These are phyloP conservation scores for Tylopilus sp. DNA, from an alignment of 1,284 basidiomycete genomes.

Conservation along the genomic window DNA sequence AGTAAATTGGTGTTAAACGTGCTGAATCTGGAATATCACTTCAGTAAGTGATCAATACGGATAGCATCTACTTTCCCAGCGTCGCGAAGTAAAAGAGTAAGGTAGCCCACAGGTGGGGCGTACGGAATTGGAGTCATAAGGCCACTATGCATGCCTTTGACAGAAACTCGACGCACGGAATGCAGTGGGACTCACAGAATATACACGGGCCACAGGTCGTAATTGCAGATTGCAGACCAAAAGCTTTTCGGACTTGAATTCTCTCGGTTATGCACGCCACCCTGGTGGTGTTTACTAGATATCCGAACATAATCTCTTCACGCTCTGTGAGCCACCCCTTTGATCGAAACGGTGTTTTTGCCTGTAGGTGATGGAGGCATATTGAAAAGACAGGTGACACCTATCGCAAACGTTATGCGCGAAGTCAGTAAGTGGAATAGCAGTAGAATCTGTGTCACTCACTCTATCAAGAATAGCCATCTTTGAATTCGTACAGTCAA, in stretches of 20 bases:
- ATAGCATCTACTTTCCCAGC: slow-evolving; percentile 47
- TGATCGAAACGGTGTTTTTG: slow-evolving; percentile 71
- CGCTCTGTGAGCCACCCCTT: slow-evolving; percentile 76
- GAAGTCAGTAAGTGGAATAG: neutral
- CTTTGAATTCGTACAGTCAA: slow-evolving; percentile 2
- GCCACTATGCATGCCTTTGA: slow-evolving; percentile 41
- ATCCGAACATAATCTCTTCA: slow-evolving; percentile 51
- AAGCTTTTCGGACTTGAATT: slow-evolving; percentile 65
- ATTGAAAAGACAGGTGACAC: slow-evolving; percentile 69
- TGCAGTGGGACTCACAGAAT: slow-evolving; percentile 50
- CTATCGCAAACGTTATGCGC: slow-evolving; percentile 62
- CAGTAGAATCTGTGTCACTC: slow-evolving; percentile 17
- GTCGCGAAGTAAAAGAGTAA: slow-evolving; percentile 60
- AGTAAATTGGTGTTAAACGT: slow-evolving; percentile 72
- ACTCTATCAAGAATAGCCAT: slow-evolving; percentile 35
- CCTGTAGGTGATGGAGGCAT: slow-evolving; percentile 80
- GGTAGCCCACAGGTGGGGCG: slow-evolving; percentile 62
- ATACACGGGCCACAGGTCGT: slow-evolving; percentile 78
- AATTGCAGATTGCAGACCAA: slow-evolving; percentile 69
- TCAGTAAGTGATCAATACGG: neutral
- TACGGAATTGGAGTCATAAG: slow-evolving; percentile 61
- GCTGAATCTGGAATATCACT: slow-evolving; percentile 55
- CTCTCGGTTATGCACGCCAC: slow-evolving; percentile 84
- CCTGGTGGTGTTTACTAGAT: slow-evolving; percentile 36
- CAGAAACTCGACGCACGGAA: neutral